These are phyloP conservation scores for Zygoascus hellenicus DNA, from an alignment of 1,139 yeast genomes.

Conservation along the genomic window DNA sequence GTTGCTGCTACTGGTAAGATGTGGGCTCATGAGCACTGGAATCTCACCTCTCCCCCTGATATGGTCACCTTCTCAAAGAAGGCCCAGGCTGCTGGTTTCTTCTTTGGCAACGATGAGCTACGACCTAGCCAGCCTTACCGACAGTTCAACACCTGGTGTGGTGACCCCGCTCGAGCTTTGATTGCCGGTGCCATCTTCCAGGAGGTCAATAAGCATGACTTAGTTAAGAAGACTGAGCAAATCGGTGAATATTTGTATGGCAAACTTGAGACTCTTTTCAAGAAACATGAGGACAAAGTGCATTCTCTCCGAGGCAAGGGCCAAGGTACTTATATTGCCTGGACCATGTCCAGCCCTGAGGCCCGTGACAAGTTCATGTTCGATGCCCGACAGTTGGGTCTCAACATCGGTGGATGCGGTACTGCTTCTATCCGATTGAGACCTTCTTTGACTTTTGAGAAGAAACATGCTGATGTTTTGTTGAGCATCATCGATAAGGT, in stretches of 20 bases:
- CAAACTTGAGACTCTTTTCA: conserved; percentile 47
- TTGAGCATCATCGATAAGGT: conserved; percentile 34
- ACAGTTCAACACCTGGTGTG: conserved; percentile 90
- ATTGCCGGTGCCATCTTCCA: conserved; percentile 64
- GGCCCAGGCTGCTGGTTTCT: conserved; percentile 83
- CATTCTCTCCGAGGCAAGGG: conserved; percentile 65
- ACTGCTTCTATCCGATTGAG: conserved; percentile 67
- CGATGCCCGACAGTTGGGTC: conserved; percentile 55
- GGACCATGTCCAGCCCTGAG: conserved; percentile 53
- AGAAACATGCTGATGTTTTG: conserved; percentile 68
- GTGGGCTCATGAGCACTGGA: conserved; percentile 86
- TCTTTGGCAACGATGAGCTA: conserved; percentile 62
- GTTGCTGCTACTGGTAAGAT: conserved; percentile 78
- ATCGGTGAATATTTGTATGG: conserved; percentile 60
- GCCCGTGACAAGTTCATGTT: conserved; percentile 55
- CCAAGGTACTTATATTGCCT: conserved; percentile 74
- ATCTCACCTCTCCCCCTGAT: conserved; percentile 67
- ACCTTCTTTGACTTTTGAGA: conserved; percentile 69
- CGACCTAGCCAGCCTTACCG: conserved; percentile 70
- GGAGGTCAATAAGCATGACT: conserved; percentile 56
- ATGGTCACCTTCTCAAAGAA: conserved; percentile 80
- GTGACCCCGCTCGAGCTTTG: conserved; percentile 75
- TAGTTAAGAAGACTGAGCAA: conserved; percentile 48
- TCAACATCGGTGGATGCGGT: conserved; percentile 80
- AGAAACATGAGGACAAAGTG: conserved; percentile 47